Base-by-base conservation (phyloP, 129 eudicot genomes). In the Saussurea involucrata region DNA sequence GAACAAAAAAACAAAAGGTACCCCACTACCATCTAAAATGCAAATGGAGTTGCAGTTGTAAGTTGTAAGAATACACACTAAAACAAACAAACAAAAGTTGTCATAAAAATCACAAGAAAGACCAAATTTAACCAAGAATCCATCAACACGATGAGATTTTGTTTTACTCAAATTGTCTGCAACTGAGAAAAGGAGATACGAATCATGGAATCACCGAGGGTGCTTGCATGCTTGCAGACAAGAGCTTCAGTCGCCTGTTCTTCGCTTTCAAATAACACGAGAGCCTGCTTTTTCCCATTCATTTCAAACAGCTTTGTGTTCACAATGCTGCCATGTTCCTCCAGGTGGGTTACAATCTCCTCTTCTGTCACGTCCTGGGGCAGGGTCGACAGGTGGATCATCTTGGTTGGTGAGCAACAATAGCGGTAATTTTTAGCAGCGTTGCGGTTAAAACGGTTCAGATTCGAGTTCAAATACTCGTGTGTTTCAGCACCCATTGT, bases 321-420 rank as follows among this genome's bases (percentile, higher is more conserved):
- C 18, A 88, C 82, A 22, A 95, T 86, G 63, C 75, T 74, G 36
- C 99, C 97, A 32, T 95, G 97, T 84, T 89, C 97, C 74, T 95
- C 97, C 68, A 95, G 78, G 82, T 88, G 96, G 24, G 83, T 20
- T 36, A 88, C 67, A 18, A 95, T 92, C 60, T 92, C 97, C 65
- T 89, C 99, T 74, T 92, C 99, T 0, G 94, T 83, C 22, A 95
- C 84, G n/a, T 92, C 96, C 73, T 86, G 96, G 6, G 96, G 97
- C 31, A 95, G 89, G 65, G 88, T 86, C n/a, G 99, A 95, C 49
- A 95, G 46, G 85, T 95, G 99, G 81, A 95, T 95, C 94, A 92
- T 92, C 80, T 92, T 95, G 61, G 99, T 95, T 7, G 99, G 97
- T 33, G 97, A 92, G 81, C 99, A 95, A 73, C 97, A 95, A 83